A percentile compares a stretch with the other conserved stretches of the same genome.
Conservation (phyloP, 75 land plant species). For the Larix kaempferi region DNA sequence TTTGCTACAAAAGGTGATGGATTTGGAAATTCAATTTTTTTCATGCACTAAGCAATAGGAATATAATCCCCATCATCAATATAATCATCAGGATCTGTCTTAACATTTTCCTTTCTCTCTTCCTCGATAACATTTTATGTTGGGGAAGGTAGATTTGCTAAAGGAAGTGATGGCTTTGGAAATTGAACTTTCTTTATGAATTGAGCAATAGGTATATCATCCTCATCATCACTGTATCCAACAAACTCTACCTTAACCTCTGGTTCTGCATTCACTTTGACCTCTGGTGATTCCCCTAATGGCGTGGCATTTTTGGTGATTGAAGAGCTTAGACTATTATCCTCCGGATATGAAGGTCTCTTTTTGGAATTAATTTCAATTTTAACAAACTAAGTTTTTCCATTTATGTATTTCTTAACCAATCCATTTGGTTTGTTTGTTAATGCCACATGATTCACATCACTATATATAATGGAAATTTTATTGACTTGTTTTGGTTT, state of each 20-base stretch:
- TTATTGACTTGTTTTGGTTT: conserved; percentile 15
- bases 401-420: conserved; percentile 7
- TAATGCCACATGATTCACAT: conserved; percentile 9
- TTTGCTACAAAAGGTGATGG: too few relatives aligned
- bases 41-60: too few relatives aligned
- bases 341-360: conserved; percentile 31
- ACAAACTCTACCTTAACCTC: background rate
- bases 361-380: conserved; percentile 17
- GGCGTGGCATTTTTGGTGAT: too few relatives aligned
- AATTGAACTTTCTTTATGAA: conserved; percentile 35
- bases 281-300: too few relatives aligned
- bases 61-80: too few relatives aligned
- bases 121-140: conserved; percentile 19
- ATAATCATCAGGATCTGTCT: too few relatives aligned
- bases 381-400: conserved; percentile 2
- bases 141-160: background rate
- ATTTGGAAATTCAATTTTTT: too few relatives aligned
- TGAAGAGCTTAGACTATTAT: conserved; percentile 2
- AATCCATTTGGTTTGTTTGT: conserved; percentile 51
- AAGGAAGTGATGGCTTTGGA: conserved; percentile 11
- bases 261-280: too few relatives aligned
- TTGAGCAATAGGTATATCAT: conserved; percentile 67
- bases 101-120: background rate
- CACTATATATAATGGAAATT: background rate
- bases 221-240: conserved; percentile 18